Conservation (phyloP, 768 basidiomycete species). For the Mycena pura region DNA sequence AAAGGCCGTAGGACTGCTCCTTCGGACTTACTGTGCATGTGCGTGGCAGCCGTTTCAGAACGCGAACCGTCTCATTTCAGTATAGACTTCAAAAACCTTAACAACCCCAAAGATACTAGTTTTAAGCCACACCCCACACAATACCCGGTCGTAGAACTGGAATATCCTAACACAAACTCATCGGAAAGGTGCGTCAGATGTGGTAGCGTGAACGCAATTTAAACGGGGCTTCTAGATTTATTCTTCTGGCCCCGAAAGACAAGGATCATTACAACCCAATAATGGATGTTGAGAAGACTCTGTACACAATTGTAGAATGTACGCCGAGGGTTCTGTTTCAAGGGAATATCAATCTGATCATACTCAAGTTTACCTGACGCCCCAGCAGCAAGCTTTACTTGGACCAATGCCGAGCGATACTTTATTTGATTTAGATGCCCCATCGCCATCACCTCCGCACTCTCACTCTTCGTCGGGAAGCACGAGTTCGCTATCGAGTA, state of each 20-base stretch:
- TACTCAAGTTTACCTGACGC: slow-evolving; percentile 67
- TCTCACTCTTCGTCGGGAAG: slow-evolving; percentile 37
- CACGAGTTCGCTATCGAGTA: slow-evolving; percentile 35
- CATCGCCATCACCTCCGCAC: slow-evolving; percentile 47
- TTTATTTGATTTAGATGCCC: slow-evolving; percentile 42
- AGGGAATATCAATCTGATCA: slow-evolving; percentile 10
- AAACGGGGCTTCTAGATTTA: slow-evolving; percentile 55
- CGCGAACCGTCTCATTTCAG: slow-evolving; percentile 23
- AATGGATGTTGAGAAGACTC: slow-evolving; percentile 73
- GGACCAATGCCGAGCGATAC: slow-evolving; percentile 66
- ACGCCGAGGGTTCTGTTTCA: slow-evolving; percentile 28
- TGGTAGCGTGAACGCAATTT: background rate
- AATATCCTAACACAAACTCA: slow-evolving; percentile 78
- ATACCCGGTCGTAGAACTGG: slow-evolving; percentile 74
- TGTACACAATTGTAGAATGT: slow-evolving; percentile 80
- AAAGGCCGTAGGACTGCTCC: slow-evolving; percentile 63
- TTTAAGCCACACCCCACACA: slow-evolving; percentile 68
- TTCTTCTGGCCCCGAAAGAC: slow-evolving; percentile 82
- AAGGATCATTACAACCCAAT: slow-evolving; percentile 89
- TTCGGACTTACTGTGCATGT: slow-evolving; percentile 77
- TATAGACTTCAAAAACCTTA: slow-evolving; percentile 73
- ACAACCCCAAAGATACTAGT: slow-evolving; percentile 64
- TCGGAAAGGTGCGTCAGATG: slow-evolving; percentile 62
- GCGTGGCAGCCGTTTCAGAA: slow-evolving; percentile 33
- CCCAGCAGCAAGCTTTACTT: slow-evolving; percentile 67